Evolutionary conservation across 2,329 filamentous ascomycete species (phyloP).

Genomic region (Xylogone sp.): DNA sequence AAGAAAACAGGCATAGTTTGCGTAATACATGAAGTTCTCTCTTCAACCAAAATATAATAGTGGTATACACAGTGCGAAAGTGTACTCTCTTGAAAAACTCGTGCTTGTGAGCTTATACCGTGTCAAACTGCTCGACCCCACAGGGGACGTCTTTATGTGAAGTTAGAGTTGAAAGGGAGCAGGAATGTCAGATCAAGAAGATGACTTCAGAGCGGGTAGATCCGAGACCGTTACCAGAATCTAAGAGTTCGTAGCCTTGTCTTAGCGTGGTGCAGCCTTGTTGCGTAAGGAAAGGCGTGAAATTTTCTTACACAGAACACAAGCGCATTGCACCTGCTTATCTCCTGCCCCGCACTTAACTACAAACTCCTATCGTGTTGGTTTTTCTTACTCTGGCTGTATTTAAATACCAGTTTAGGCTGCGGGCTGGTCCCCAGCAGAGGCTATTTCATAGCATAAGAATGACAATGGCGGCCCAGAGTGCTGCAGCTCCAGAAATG

Average conservation of each 20-base stretch:
- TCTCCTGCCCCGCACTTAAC: background rate
- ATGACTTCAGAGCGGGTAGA: too few relatives aligned
- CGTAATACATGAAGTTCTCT: conserved; percentile 16
- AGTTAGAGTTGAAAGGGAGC: too few relatives aligned
- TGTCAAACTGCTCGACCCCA: too few relatives aligned
- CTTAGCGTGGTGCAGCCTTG: conserved; percentile 18
- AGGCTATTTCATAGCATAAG: conserved; percentile 6
- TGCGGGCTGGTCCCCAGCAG: conserved; percentile 27
- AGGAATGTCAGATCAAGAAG: too few relatives aligned
- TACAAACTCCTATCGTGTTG: background rate
- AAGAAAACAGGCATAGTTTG: conserved; percentile 13
- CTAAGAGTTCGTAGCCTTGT: conserved; percentile 15
- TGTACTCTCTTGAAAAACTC: too few relatives aligned
- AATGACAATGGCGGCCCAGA: conserved; percentile 12
- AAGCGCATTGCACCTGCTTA: background rate
- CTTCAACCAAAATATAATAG: too few relatives aligned
- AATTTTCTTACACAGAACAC: conserved; percentile 13
- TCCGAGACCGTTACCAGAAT: too few relatives aligned
- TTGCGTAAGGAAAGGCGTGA: conserved; percentile 12
- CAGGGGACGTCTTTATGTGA: too few relatives aligned
- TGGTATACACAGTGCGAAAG: too few relatives aligned
- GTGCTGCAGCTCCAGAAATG: conserved; percentile 1
- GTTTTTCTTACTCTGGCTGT: conserved; percentile 18
- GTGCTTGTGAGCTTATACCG: too few relatives aligned
- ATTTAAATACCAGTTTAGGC: conserved; percentile 9